Conservation (phyloP, 2,329 filamentous ascomycete species). For the Alternaria brassicicola region DNA sequence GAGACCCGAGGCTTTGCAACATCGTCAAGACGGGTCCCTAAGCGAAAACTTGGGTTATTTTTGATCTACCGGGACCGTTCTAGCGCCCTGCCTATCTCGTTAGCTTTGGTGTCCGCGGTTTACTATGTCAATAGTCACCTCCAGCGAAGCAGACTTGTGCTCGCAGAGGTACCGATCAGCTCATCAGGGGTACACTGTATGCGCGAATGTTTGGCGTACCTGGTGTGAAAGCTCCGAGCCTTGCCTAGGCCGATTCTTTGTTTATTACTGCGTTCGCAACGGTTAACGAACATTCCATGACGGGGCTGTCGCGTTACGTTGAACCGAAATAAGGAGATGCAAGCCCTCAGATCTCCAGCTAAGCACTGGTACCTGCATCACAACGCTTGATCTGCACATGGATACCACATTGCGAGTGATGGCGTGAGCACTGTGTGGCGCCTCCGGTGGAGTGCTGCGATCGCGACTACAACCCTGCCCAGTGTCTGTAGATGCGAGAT, state of each 20-base stretch:
- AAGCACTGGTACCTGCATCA: not conserved
- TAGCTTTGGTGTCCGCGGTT: constrained; percentile 17
- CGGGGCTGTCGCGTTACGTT: not conserved
- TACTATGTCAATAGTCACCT: constrained; percentile 20
- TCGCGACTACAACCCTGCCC: not conserved
- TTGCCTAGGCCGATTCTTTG: not conserved
- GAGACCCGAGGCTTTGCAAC: not conserved
- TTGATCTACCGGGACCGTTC: constrained; percentile 13
- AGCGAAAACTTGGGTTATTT: constrained; percentile 22
- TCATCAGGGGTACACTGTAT: constrained; percentile 2
- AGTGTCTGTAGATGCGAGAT: not conserved
- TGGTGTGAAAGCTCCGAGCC: constrained; percentile 2
- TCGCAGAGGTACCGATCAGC: constrained; percentile 1
- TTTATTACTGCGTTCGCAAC: not conserved
- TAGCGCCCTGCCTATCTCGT: constrained; percentile 1
- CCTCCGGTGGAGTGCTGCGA: not conserved
- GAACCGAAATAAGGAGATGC: not conserved
- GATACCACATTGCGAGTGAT: not conserved
- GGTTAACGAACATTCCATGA: not conserved
- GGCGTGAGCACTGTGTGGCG: not conserved
- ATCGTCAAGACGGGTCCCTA: not conserved
- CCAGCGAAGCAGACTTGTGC: not conserved
- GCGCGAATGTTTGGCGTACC: constrained; percentile 5
- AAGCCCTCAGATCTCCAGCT: not conserved
- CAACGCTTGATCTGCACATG: constrained; percentile 4